phyloP scores from a whole-genome alignment of 164 flowering plant species.

The Kalanchoe fedtschenkoi region DNA sequence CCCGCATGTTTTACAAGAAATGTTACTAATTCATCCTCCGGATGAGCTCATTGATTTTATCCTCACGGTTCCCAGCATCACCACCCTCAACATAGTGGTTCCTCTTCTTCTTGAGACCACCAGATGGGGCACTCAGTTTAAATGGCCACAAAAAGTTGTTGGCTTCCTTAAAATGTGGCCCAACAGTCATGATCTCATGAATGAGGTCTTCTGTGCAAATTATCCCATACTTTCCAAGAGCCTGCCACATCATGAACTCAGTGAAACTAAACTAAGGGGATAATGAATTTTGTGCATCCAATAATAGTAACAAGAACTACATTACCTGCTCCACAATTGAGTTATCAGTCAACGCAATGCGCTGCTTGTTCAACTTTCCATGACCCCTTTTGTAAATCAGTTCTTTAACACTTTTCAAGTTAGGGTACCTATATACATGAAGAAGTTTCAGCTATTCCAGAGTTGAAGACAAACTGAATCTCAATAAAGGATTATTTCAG shows the following conservation, averaged over 20 bases:
- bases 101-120: slow-evolving; percentile 40
- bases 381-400: background rate
- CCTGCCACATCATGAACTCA: slow-evolving; percentile 22
- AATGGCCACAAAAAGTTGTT: slow-evolving; percentile 60
- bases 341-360: slow-evolving; percentile 5
- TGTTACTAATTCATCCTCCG: slow-evolving; percentile 49
- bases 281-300: too few relatives aligned
- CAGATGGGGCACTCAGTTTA: slow-evolving; percentile 51
- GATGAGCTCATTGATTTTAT: slow-evolving; percentile 56
- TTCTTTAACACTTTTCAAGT: background rate
- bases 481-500: too few relatives aligned
- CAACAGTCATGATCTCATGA: slow-evolving; percentile 55
- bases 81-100: slow-evolving; percentile 56
- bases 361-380: slow-evolving; percentile 3
- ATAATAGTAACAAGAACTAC: too few relatives aligned
- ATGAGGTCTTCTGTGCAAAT: slow-evolving; percentile 71
- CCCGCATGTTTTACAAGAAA: too few relatives aligned
- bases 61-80: slow-evolving; percentile 67
- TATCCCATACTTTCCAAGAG: slow-evolving; percentile 54
- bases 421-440: background rate
- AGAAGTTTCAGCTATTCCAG: background rate
- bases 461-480: background rate
- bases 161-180: slow-evolving; percentile 70
- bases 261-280: background rate
- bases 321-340: slow-evolving; percentile 1